Evolutionary conservation across 306 rosid genomes (phyloP), one percentile per base, ranked within the genome.

Genomic region (Bauhinia variegata): DNA sequence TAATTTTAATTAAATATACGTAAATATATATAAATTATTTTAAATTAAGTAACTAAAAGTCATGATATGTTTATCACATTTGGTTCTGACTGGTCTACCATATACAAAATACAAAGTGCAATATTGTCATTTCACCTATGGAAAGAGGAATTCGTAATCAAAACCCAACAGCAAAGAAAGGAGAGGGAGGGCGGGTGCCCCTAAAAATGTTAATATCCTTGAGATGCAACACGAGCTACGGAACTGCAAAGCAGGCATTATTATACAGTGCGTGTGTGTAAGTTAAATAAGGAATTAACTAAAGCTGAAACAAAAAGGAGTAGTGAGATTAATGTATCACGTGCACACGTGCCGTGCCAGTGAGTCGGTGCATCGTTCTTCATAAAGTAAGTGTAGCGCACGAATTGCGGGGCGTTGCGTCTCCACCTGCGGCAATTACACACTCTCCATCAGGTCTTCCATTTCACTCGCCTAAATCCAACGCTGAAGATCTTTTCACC

Each of bases 291-390:
- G 9, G 6, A 63, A 72, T 71, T 60, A 65, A 62, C 4, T 43
- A 52, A 47, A 3, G 2, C 12, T n/a, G 54, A 54, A 65, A 6
- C 19, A 52, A 42, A 63, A 46, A 49, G 9, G 36, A 72, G 18
- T 41, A 68, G 44, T 57, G 49, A 39, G 76, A 77, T 71, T 82
- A 74, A 78, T 70, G 59, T 23, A 70, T 87, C 96, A 87, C 96
- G 93, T 87, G 98, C 75, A 53, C 95, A 89, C 91, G 96, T 92
- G 96, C 58, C 62, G 32, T 62, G 79, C 50, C 88, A 77, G 86
- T 71, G 83, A 87, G 86, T 87, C 95, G 84, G 96, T 89, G 95
- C 95, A 61, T 89, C 86, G 88, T 85, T 82, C 79, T 82, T 73
- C 83, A 60, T 77, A 79, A 83, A 87, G 67, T 82, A 77, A 68